Percentiles rank a stretch among this genome's conserved stretches.
These are phyloP conservation scores for Cymbopogon flexuosus DNA, from an alignment of 202 grass and related monocot genomes.

Conservation along the genomic window DNA sequence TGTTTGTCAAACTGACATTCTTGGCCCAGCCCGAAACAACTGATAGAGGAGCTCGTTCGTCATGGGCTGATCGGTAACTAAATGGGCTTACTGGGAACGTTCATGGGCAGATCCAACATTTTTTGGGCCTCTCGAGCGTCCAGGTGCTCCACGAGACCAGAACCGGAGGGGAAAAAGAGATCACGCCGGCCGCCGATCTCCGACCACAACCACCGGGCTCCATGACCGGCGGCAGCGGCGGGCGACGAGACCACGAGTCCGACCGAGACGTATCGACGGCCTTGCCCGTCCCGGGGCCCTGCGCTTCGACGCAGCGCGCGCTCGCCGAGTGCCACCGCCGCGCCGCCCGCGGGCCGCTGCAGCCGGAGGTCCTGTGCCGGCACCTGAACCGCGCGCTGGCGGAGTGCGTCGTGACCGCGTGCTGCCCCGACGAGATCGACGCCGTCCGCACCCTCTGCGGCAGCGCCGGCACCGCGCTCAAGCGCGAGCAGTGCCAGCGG, in stretches of 20 bases:
- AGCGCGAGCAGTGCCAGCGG: slow-evolving; percentile 67
- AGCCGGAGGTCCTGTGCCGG: slow-evolving; percentile 48
- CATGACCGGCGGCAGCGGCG: slow-evolving; percentile 29
- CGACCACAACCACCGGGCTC: slow-evolving; percentile 6
- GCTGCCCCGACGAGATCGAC: slow-evolving; percentile 64
- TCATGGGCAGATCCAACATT: not conserved
- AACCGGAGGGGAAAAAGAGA: too few species aligned
- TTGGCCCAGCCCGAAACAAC: not conserved
- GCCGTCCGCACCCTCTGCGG: slow-evolving; percentile 58
- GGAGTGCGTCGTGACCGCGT: slow-evolving; percentile 60
- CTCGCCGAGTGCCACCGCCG: slow-evolving; percentile 69
- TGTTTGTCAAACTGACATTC: too few species aligned
- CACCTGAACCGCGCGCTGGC: slow-evolving; percentile 80
- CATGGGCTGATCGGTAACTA: not conserved
- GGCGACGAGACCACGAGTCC: not conserved
- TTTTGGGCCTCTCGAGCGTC: not conserved
- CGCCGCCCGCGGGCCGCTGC: slow-evolving; percentile 30
- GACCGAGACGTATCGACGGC: not conserved
- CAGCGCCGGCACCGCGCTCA: slow-evolving; percentile 57
- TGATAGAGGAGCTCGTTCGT: too few species aligned
- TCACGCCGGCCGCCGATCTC: slow-evolving; percentile 18
- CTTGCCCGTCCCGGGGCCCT: slow-evolving; percentile 28
- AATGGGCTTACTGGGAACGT: not conserved
- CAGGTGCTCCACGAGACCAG: too few species aligned
- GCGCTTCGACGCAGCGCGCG: slow-evolving; percentile 42